Evolutionary conservation across 164 flowering plant genomes (phyloP), one percentile per base, ranked within the genome.

Genomic region (Macadamia tetraphylla): DNA sequence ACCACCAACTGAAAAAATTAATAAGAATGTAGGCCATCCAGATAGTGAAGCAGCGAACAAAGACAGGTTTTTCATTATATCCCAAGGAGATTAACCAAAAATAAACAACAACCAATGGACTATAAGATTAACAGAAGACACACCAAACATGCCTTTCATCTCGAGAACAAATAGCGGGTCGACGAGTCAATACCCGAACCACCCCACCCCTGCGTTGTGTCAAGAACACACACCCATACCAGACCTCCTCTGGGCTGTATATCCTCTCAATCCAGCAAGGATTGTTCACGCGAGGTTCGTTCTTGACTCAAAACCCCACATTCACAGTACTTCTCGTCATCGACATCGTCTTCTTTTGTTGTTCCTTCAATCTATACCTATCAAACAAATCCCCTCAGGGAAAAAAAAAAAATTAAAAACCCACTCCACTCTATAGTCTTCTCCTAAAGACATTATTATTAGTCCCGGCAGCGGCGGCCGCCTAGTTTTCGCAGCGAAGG

Each of bases 151-250:
- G 5, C 46, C 7, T 30, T 61, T 61, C 9, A 44, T 31, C 29
- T 1, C 40, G 53, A 23, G 29, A 23, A 71, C 73, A 65, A 32
- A 70, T 58, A 31, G 59, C 81, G 68, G 81, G 80, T 70, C 69
- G 29, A 75, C 77, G 85, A 93, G 97, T 93, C 98, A 93, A 93
- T 91, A 81, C 98, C 98, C 98, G 98, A 93, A 93, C 98, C 98
- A 89, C 96, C 48, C 9, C 90, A 85, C 89, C 94, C 87, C 81
- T 81, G 85, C 84, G 56, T 68, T 69, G 83, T 71, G 79, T 66
- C 74, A 62, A 80, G 71, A 57, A 71, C 60, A 31, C 9, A 9
- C 23, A 23, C 23, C 23, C 23, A 23, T 23, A 23, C 23, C 23
- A 23, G 23, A 23, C 23, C 23, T 23, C 30, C 13, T 0, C 0